Evolutionary conservation across 257 asterid genomes (phyloP).

Genomic region (Misopates orontium): DNA sequence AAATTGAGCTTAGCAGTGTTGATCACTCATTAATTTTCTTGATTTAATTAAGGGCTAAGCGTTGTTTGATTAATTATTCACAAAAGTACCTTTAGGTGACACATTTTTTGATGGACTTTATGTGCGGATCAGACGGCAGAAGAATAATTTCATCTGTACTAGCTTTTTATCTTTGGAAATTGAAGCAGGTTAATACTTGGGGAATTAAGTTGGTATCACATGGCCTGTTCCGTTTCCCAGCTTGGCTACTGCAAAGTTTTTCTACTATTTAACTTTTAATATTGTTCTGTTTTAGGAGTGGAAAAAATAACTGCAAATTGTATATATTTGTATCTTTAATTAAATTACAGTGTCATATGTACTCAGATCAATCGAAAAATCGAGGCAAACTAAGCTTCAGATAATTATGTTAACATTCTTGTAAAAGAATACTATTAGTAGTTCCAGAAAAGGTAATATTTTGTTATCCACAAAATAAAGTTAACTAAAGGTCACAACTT

Average conservation of each 20-base stretch:
- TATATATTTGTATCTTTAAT: background rate
- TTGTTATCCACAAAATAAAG: too few relatives aligned
- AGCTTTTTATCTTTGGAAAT: slow-evolving; percentile 36
- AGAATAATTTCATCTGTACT: slow-evolving; percentile 18
- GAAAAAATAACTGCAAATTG: background rate
- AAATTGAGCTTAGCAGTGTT: too few relatives aligned
- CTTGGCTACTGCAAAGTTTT: too few relatives aligned
- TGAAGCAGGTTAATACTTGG: slow-evolving; percentile 22
- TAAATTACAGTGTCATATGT: too few relatives aligned
- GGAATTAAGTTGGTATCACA: slow-evolving; percentile 58
- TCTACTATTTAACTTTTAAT: background rate
- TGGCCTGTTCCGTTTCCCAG: slow-evolving; percentile 39
- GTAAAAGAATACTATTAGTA: too few relatives aligned
- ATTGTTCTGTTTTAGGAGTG: slow-evolving; percentile 8
- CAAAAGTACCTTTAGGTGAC: slow-evolving; percentile 35
- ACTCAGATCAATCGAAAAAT: too few relatives aligned
- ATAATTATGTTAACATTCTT: background rate
- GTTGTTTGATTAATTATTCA: background rate
- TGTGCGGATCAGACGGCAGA: slow-evolving; percentile 31
- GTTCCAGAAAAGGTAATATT: too few relatives aligned
- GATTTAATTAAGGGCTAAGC: slow-evolving; percentile 17
- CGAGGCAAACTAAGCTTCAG: background rate
- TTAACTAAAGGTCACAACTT: too few relatives aligned
- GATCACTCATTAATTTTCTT: slow-evolving; percentile 17
- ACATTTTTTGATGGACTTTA: slow-evolving; percentile 27